A percentile compares a stretch with the other conserved stretches of the same genome.
These are phyloP conservation scores for Colletotrichum echinochloae DNA, from an alignment of 2,329 filamentous ascomycete genomes.

Conservation along the genomic window DNA sequence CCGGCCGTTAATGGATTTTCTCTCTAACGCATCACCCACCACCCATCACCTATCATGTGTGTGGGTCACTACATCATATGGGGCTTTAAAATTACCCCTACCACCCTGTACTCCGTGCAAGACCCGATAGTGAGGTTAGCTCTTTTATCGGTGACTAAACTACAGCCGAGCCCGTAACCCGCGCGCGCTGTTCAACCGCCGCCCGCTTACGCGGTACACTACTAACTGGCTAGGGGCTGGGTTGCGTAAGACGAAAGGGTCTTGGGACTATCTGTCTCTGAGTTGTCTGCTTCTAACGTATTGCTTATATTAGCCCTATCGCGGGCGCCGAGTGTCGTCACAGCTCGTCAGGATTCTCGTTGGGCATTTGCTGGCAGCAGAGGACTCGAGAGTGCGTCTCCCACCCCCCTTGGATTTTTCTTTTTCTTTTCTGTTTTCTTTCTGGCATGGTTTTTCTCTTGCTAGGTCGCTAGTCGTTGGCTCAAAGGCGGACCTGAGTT, in stretches of 20 bases:
- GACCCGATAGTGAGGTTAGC: constrained; percentile 19
- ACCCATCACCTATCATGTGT: too few species aligned
- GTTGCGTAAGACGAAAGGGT: constrained; percentile 16
- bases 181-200: neutral
- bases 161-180: constrained; percentile 20
- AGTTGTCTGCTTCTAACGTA: constrained; percentile 13
- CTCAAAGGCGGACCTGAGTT: constrained; percentile 25
- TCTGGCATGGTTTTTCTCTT: neutral
- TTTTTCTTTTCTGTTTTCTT: neutral
- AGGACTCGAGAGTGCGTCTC: constrained; percentile 23
- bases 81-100: too few species aligned
- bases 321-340: constrained; percentile 13
- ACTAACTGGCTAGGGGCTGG: constrained; percentile 16
- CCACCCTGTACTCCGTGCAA: constrained; percentile 11
- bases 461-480: constrained; percentile 13
- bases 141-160: constrained; percentile 7
- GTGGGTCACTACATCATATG: too few species aligned
- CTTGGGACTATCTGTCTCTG: constrained; percentile 3
- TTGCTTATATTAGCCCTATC: constrained; percentile 28
- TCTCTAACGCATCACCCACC: too few species aligned
- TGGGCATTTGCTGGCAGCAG: constrained; percentile 26
- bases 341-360: constrained; percentile 16
- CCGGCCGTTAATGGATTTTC: too few species aligned
- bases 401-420: constrained; percentile 2
- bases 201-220: neutral